Evolutionary conservation across 495 filamentous ascomycete genomes (phyloP).

Genomic region (Delitschia confertaspora): DNA sequence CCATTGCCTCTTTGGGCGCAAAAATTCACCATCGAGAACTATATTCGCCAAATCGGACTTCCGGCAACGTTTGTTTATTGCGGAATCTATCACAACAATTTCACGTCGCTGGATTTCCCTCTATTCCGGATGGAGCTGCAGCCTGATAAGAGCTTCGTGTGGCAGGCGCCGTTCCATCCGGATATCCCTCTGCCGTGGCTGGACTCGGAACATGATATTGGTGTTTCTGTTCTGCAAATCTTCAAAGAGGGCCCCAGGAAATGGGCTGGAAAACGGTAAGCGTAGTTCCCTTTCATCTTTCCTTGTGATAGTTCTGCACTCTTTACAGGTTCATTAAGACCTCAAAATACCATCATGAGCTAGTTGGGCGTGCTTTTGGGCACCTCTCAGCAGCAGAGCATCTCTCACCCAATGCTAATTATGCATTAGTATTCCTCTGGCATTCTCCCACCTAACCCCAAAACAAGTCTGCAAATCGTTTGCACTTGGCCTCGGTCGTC

Average conservation of each 20-base stretch:
- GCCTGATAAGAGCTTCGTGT: conserved; percentile 75
- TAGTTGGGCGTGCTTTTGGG: too few species aligned
- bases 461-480: conserved; percentile 73
- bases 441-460: conserved; percentile 84
- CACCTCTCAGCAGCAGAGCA: too few species aligned
- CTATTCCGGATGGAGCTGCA: conserved; percentile 88
- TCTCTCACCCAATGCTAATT: conserved; percentile 2
- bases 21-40: conserved; percentile 87
- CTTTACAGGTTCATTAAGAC: conserved; percentile 1
- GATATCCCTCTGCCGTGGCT: conserved; percentile 88
- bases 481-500: conserved; percentile 63
- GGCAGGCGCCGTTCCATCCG: conserved; percentile 90
- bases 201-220: conserved; percentile 93
- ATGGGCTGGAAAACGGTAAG: conserved; percentile 74
- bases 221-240: conserved; percentile 87
- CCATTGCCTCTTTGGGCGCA: conserved; percentile 81
- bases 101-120: conserved; percentile 85
- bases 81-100: conserved; percentile 99
- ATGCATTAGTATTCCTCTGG: conserved; percentile 64
- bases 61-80: conserved; percentile 90
- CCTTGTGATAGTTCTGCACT: not conserved
- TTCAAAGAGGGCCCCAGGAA: conserved; percentile 85
- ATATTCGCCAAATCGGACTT: conserved; percentile 71
- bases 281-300: conserved; percentile 14
- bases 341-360: too few species aligned